phyloP scores from a whole-genome alignment of 805 yeast species.

The Saturnispora ahearnii region DNA sequence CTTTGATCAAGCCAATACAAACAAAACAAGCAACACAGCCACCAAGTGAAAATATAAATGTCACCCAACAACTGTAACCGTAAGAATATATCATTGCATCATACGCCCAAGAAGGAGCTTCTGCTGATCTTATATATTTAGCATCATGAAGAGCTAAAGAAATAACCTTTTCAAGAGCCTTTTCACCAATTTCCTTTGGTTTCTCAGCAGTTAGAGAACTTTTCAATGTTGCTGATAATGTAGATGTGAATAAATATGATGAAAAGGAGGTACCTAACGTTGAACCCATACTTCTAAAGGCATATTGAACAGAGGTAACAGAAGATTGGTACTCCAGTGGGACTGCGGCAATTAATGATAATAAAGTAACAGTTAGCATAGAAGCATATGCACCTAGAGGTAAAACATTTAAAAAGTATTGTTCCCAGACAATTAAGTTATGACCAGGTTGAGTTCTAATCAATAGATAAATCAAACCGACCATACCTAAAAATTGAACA shows the following conservation, averaged over 20 bases:
- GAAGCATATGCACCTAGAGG: constrained; percentile 51
- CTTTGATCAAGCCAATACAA: constrained; percentile 42
- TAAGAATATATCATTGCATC: constrained; percentile 43
- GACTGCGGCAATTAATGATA: constrained; percentile 65
- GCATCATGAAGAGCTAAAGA: constrained; percentile 47
- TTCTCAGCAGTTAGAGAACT: constrained; percentile 26
- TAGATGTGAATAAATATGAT: constrained; percentile 49
- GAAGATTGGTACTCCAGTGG: constrained; percentile 59
- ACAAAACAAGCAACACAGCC: constrained; percentile 33
- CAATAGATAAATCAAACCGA: constrained; percentile 32
- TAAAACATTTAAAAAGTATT: constrained; percentile 35
- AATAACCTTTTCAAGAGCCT: constrained; percentile 37
- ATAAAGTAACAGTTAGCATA: constrained; percentile 54
- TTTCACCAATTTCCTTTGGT: constrained; percentile 29
- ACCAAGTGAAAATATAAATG: constrained; percentile 39
- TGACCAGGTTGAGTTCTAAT: constrained; percentile 18
- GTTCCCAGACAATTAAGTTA: constrained; percentile 27
- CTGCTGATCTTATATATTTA: constrained; percentile 35
- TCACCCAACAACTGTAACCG: constrained; percentile 41
- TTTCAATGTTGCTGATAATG: constrained; percentile 27
- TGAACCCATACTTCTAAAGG: constrained; percentile 59
- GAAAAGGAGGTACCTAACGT: constrained; percentile 58
- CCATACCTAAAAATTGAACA: constrained; percentile 34
- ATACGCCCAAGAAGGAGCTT: constrained; percentile 46
- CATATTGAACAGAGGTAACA: constrained; percentile 57